Evolutionary conservation across 306 rosid genomes (phyloP), one percentile per base, ranked within the genome.

Genomic region (Begonia loranthoides): DNA sequence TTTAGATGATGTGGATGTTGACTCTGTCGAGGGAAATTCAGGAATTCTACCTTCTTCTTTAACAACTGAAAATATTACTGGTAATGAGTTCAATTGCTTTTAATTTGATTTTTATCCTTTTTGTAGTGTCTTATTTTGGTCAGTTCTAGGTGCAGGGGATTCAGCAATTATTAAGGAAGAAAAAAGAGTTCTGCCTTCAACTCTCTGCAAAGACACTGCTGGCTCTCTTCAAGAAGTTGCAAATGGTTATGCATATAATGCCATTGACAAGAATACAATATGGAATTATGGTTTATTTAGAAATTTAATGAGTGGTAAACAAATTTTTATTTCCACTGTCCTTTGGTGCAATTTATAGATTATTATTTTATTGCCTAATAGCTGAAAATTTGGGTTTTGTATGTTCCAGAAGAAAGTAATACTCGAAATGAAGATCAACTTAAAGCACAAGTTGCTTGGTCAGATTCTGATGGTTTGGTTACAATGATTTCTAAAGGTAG

Each of bases 281-380:
- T 73, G 58, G 66, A 70, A 63, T 45, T 51, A 45, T 54, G 55
- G 62, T 47, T 43, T 67, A 36, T 54, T 57, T 22, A 53, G 67
- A 52, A 68, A 54, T 58, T 38, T 39, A 36, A 15, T 54, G 15
- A 49, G 61, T 47, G 79, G 79, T 77, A 52, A 62, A 28, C 36
- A 28, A 28, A 67, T 44, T 36, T 9, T 24, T 40, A 34, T 10
- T 21, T 14, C 28, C 43, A n/a, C n/a, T 40, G 43, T n/a, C 24
- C 21, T n/a, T 41, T 43, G 15, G 15, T 43, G 15, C n/a, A 10
- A 13, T 43, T 43, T 43, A 43, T 11, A 10, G 15, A n/a, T n/a
- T 5, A 43, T 43, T 43, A 43, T 43, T 43, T n/a, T 43, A 43
- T 4, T 28, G 36, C 36, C 36, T 28, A 28, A 28, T 48, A 33